Percentiles rank a stretch among this genome's conserved stretches.
These are phyloP conservation scores for Leccinum disarticulatum DNA, from an alignment of 768 basidiomycete species.

Conservation along the genomic window DNA sequence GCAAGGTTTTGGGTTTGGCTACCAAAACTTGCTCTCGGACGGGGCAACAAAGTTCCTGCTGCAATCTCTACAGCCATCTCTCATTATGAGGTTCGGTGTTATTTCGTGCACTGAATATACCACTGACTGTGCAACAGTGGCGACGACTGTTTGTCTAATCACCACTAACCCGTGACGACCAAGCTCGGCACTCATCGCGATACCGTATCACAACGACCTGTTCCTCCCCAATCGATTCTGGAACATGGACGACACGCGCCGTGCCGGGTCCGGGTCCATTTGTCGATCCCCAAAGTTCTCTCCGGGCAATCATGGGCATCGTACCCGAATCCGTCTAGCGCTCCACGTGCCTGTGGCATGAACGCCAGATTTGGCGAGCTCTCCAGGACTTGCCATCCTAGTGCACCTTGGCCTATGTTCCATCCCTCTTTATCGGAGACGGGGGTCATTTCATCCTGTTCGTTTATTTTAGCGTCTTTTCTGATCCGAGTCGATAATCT, in stretches of 20 bases:
- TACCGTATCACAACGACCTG: not conserved
- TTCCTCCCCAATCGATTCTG: not conserved
- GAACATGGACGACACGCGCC: not conserved
- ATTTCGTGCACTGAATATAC: not conserved
- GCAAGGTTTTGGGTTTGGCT: constrained; percentile 74
- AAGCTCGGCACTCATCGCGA: not conserved
- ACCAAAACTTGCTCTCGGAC: constrained; percentile 79
- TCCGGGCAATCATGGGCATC: not conserved
- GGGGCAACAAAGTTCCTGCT: constrained; percentile 68
- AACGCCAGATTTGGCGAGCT: not conserved
- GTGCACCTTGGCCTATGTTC: not conserved
- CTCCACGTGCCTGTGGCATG: not conserved
- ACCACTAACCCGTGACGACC: not conserved
- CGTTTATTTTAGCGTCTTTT: not conserved
- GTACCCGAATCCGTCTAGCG: not conserved
- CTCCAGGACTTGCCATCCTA: not conserved
- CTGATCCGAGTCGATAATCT: constrained; percentile 4
- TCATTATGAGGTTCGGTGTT: constrained; percentile 68
- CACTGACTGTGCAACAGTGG: constrained; percentile 50
- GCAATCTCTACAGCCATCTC: constrained; percentile 56
- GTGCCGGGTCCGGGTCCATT: not conserved
- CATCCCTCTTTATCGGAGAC: not conserved
- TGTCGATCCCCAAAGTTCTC: not conserved
- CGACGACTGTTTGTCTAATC: constrained; percentile 52
- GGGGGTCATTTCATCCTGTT: not conserved